Percentiles rank a stretch among this genome's conserved stretches.
Evolutionary conservation across 1,284 basidiomycete species (phyloP).

Genomic region (Exobasidium cylindrosporum): DNA sequence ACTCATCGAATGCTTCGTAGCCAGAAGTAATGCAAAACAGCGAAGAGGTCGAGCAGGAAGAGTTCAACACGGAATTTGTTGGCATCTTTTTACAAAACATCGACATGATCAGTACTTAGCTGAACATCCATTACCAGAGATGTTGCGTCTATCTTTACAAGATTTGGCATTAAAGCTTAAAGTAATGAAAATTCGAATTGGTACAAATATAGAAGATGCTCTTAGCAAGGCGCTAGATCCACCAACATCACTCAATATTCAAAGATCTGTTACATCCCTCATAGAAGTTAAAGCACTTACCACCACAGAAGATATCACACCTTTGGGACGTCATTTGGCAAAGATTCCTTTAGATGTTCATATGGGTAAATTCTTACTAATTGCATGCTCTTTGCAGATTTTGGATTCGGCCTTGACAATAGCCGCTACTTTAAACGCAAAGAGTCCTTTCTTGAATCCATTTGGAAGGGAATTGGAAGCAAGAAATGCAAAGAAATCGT

Average conservation of each 20-base stretch:
- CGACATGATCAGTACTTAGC: conserved; percentile 85
- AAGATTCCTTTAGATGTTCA: conserved; percentile 95
- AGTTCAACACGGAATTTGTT: conserved; percentile 85
- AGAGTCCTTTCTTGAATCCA: conserved; percentile 82
- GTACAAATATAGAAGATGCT: conserved; percentile 78
- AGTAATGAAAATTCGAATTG: conserved; percentile 88
- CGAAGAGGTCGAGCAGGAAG: conserved; percentile 88
- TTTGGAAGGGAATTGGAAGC: conserved; percentile 85
- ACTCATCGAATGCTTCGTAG: conserved; percentile 86
- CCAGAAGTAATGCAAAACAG: conserved; percentile 89
- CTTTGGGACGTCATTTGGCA: conserved; percentile 85
- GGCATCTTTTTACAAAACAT: conserved; percentile 89
- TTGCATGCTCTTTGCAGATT: conserved; percentile 81
- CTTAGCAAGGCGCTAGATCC: conserved; percentile 85
- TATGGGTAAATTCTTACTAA: conserved; percentile 87
- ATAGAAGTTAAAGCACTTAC: conserved; percentile 91
- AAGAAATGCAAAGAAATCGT: conserved; percentile 75
- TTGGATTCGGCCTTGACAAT: conserved; percentile 94
- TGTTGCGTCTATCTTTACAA: conserved; percentile 88
- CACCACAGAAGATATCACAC: conserved; percentile 82
- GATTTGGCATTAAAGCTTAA: conserved; percentile 94
- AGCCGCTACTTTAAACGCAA: conserved; percentile 82
- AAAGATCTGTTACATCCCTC: conserved; percentile 82
- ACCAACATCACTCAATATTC: conserved; percentile 80
- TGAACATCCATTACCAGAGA: conserved; percentile 90